Base-by-base conservation (phyloP, 2,329 filamentous ascomycete genomes). In the Colletotrichum cuscutae region DNA sequence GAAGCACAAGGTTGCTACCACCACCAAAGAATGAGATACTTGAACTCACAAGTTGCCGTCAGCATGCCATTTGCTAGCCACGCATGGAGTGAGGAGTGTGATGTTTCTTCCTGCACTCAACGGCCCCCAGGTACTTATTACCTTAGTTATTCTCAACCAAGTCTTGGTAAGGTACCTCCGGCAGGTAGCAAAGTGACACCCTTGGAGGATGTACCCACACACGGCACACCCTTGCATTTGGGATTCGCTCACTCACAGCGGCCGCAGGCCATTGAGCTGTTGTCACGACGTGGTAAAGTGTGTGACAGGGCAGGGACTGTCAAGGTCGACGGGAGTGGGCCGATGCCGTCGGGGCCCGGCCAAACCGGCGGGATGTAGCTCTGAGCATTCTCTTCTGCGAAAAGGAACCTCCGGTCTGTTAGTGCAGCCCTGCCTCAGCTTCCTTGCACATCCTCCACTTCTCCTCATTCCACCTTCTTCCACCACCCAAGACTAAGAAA, bases 241-340 rank as follows among this genome's bases (percentile, higher is more conserved):
- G 42, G 42, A n/a, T 32, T 53, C 69, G 53, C 69, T 58, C 42
- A 52, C 59, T 64, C 57, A 35, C 26, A 65, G 61, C 60, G 66
- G 71, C 71, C 66, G 71, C 71, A 71, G 66, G 49, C 65, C 49
- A 54, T 66, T 72, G 65, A 61, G 61, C 52, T 63, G 35, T 68
- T n/a, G 49, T 52, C 56, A 64, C 60, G 60, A 46, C 60, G 66
- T 72, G 53, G 35, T 22, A 64, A 42, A 15, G 19, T 42, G 22
- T 30, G 62, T 19, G 52, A 54, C 28, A 13, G 22, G 28, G 22
- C 53, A 46, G 53, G 69, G 69, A 65, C 7, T 30, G 37, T 11
- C 46, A 19, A 30, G 46, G 28, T 49, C 2, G 49, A 32, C 30
- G 30, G 30, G 30, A 60, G 60, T 69, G 65, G 70, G 46, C 56